Conservation (phyloP, 2,329 filamentous ascomycete species). For the Mollisiaceae sp. region DNA sequence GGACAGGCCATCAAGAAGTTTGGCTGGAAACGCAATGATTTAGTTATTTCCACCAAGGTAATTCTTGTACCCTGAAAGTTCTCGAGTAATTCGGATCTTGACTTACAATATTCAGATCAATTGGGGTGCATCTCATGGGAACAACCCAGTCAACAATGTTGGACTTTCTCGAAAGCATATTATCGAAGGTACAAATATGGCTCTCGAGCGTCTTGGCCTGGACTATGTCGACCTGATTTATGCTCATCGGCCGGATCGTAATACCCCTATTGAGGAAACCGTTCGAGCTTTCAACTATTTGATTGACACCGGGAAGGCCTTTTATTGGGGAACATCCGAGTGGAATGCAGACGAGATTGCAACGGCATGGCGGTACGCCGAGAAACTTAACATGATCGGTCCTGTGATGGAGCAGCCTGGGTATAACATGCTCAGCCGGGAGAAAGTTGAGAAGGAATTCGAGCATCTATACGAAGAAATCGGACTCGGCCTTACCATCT, state of each 20-base stretch:
- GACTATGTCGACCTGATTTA: conserved; percentile 69
- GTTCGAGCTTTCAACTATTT: conserved; percentile 71
- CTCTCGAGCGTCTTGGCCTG: conserved; percentile 58
- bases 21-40: conserved; percentile 60
- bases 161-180: conserved; percentile 73
- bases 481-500: conserved; percentile 66
- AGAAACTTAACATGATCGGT: conserved; percentile 64
- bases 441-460: conserved; percentile 69
- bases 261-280: conserved; percentile 66
- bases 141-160: conserved; percentile 68
- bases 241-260: conserved; percentile 63
- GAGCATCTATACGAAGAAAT: conserved; percentile 63
- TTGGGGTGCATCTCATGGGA: conserved; percentile 65
- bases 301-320: conserved; percentile 69
- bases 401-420: conserved; percentile 70
- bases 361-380: conserved; percentile 64
- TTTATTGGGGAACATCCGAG: conserved; percentile 75
- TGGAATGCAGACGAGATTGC: conserved; percentile 71
- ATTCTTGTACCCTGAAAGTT: background rate
- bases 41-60: conserved; percentile 62
- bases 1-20: conserved; percentile 61
- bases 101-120: conserved; percentile 55
- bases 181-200: conserved; percentile 66
- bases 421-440: conserved; percentile 67
- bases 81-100: background rate